A percentile compares a stretch with the other conserved stretches of the same genome.
These are phyloP conservation scores for Candida namnaoensis DNA, from an alignment of 805 yeast genomes.

Conservation along the genomic window DNA sequence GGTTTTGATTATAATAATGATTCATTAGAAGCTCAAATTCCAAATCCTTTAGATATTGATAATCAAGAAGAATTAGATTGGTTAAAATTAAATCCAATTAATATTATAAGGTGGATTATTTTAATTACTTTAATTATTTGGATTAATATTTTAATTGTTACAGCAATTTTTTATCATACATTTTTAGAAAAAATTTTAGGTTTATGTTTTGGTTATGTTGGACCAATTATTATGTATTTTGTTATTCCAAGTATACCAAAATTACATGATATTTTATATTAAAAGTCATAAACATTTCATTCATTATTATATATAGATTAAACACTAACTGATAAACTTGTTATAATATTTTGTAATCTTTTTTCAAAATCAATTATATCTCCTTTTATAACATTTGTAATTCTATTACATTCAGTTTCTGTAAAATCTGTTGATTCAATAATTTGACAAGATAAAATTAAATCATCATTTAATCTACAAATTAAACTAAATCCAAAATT, in stretches of 20 bases:
- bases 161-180: slow-evolving; percentile 80
- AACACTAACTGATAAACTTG: slow-evolving; percentile 1
- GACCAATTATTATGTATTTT: slow-evolving; percentile 36
- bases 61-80: slow-evolving; percentile 1
- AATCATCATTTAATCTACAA: slow-evolving; percentile 8
- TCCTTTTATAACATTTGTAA: slow-evolving; percentile 12
- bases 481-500: slow-evolving; percentile 3
- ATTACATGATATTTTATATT: not conserved
- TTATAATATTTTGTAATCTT: slow-evolving; percentile 10
- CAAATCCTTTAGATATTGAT: not conserved
- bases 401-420: slow-evolving; percentile 12
- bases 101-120: slow-evolving; percentile 7
- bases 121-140: slow-evolving; percentile 28
- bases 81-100: slow-evolving; percentile 3
- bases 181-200: slow-evolving; percentile 68
- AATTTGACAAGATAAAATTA: slow-evolving; percentile 8
- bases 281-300: too few relatives aligned
- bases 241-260: slow-evolving; percentile 3
- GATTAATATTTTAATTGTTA: slow-evolving; percentile 56
- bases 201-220: slow-evolving; percentile 49
- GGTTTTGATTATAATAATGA: not conserved
- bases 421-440: slow-evolving; percentile 9
- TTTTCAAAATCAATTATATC: slow-evolving; percentile 4
- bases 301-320: too few relatives aligned
- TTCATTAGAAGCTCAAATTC: slow-evolving; percentile 3